Evolutionary conservation across 176 grass and related monocot species (phyloP).

Genomic region (Carex pumila): DNA sequence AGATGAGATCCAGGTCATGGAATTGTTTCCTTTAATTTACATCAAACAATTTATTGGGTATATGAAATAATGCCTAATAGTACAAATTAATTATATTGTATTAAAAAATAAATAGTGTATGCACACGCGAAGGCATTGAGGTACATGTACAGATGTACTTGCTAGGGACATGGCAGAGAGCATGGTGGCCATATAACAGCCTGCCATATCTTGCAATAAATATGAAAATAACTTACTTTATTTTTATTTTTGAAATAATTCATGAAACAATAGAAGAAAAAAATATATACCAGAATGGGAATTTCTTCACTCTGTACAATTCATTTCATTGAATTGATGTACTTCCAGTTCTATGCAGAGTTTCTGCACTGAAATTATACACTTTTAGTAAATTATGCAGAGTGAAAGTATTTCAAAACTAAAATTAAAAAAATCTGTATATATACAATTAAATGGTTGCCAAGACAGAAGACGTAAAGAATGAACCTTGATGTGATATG

Average conservation of each 20-base stretch:
- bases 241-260: background rate
- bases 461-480: background rate
- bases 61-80: background rate
- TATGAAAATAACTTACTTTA: background rate
- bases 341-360: no score
- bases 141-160: constrained; percentile 12
- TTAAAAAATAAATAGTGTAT: background rate
- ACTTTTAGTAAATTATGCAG: background rate
- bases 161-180: background rate
- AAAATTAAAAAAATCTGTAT: background rate
- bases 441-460: background rate
- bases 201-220: background rate
- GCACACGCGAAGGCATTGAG: background rate
- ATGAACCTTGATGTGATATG: background rate
- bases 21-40: background rate
- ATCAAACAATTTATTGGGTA: background rate
- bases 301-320: no score
- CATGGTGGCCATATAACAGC: background rate
- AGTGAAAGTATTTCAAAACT: background rate
- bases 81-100: background rate
- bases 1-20: no score
- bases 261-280: no score
- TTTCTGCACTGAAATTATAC: background rate
- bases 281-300: no score
- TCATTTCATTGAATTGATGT: no score